A percentile compares a stretch with the other conserved stretches of the same genome.
These are phyloP conservation scores for Russula olivacea DNA, from an alignment of 768 basidiomycete species.

Conservation along the genomic window DNA sequence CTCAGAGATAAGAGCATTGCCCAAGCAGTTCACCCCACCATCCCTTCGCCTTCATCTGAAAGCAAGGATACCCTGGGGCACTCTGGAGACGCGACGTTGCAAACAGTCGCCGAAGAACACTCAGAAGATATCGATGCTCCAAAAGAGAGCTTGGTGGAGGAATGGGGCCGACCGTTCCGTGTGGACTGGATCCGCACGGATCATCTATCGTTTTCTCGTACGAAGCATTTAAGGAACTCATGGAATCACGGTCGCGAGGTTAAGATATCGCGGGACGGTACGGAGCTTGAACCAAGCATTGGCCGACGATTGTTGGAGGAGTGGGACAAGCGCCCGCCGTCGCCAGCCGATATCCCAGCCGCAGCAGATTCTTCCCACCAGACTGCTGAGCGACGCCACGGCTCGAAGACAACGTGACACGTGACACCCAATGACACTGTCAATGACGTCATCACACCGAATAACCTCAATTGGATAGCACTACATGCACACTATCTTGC, in stretches of 20 bases:
- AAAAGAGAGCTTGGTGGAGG: constrained; percentile 26
- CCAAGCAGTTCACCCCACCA: constrained; percentile 1
- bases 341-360: constrained; percentile 15
- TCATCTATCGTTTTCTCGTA: constrained; percentile 66
- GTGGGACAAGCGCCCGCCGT: constrained; percentile 44
- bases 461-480: too few species aligned
- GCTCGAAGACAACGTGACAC: constrained; percentile 10
- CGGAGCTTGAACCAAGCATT: constrained; percentile 79
- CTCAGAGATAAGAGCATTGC: constrained; percentile 19
- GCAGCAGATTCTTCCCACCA: constrained; percentile 6
- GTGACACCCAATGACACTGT: too few species aligned
- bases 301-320: constrained; percentile 64
- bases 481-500: too few species aligned
- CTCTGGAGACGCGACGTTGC: background rate
- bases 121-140: constrained; percentile 29
- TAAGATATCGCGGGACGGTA: constrained; percentile 84
- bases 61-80: background rate
- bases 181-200: constrained; percentile 76
- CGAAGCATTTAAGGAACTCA: constrained; percentile 78
- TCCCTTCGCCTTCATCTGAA: constrained; percentile 4
- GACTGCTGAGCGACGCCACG: constrained; percentile 1
- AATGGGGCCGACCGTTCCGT: constrained; percentile 76
- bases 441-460: background rate
- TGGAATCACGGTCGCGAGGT: constrained; percentile 87
- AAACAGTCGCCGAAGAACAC: constrained; percentile 16